Evolutionary conservation across 352 stramenopile species (phyloP), one percentile per base, ranked within the genome.

Genomic region (Saprolegnia diclina): DNA sequence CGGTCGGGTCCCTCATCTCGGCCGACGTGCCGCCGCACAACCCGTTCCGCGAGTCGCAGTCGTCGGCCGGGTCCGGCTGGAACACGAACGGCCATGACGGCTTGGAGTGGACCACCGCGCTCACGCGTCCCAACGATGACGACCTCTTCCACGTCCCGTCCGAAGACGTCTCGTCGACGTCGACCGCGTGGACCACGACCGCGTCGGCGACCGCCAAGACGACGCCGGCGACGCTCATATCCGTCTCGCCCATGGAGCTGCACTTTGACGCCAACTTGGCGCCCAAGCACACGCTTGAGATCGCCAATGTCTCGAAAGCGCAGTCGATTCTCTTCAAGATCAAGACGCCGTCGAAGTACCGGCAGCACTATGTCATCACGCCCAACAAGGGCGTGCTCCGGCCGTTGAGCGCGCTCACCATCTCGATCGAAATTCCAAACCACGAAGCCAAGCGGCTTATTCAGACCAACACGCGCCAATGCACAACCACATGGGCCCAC

Each of bases 351-450:
- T 54, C 22, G 21, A 54, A 55, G 24, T 55, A 29, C 40, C 37
- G 57, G 29, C 19, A 40, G 14, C 19, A 29, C 16, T 66, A 66
- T 40, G 44, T 42, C 9, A 66, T 66, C 21, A 66, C 57, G 37
- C 57, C 57, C n/a, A 66, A 66, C 44, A 40, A 56, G n/a, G 57
- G 57, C 57, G 53, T 66, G 16, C 57, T 66, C 18, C 57, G 57
- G 16, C 57, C 57, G 13, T 13, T 18, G 18, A 40, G 37, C 14
- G 26, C 57, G 13, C 40, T 66, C 9, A 29, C 35, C 1, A 66
- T 66, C 40, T 10, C 21, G 16, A 42, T 66, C 10, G 57, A 66
- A 21, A 42, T 55, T 21, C 18, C 57, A 1, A 14, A 14, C 13
- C 42, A 48, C 18, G 57, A 40, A n/a, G 14, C 40, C n/a, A 10